Conservation (phyloP, 2,329 filamentous ascomycete species). For the Grosmannia huntii region DNA sequence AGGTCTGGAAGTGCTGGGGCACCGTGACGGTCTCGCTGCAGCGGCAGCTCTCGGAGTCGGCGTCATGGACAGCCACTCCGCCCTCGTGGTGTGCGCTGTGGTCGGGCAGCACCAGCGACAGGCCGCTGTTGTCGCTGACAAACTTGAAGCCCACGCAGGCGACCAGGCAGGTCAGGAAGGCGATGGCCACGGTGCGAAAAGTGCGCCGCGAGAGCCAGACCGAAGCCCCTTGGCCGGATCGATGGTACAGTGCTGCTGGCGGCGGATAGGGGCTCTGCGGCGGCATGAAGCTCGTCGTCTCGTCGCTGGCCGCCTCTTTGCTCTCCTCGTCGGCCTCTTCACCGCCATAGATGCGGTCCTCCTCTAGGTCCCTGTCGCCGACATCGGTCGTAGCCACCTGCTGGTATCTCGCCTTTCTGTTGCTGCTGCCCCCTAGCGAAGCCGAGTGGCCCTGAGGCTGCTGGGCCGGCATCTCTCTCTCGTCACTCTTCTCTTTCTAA, state of each 20-base stretch:
- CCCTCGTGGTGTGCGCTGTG: background rate
- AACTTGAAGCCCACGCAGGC: slow-evolving; percentile 15
- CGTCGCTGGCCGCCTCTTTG: slow-evolving; percentile 1
- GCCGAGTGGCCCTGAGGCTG: background rate
- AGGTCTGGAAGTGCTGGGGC: slow-evolving; percentile 52
- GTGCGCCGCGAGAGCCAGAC: slow-evolving; percentile 7
- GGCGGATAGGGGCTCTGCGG: background rate
- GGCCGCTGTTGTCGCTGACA: slow-evolving; percentile 10
- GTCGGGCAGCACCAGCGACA: slow-evolving; percentile 7
- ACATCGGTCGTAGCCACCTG: slow-evolving; percentile 5
- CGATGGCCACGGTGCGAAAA: slow-evolving; percentile 10
- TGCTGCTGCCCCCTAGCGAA: background rate
- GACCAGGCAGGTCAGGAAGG: slow-evolving; percentile 13
- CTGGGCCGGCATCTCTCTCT: background rate
- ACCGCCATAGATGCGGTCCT: background rate
- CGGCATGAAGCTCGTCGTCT: slow-evolving; percentile 6
- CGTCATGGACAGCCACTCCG: background rate
- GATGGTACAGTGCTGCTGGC: slow-evolving; percentile 3
- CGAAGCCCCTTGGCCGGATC: slow-evolving; percentile 3
- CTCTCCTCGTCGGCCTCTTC: background rate
- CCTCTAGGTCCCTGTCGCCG: background rate
- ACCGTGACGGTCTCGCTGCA: slow-evolving; percentile 18
- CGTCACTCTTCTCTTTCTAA: background rate
- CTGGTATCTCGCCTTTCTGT: slow-evolving; percentile 3
- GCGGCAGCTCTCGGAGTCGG: slow-evolving; percentile 11